Base-by-base conservation (phyloP, 257 asterid species). In the Scutellaria barbata region DNA sequence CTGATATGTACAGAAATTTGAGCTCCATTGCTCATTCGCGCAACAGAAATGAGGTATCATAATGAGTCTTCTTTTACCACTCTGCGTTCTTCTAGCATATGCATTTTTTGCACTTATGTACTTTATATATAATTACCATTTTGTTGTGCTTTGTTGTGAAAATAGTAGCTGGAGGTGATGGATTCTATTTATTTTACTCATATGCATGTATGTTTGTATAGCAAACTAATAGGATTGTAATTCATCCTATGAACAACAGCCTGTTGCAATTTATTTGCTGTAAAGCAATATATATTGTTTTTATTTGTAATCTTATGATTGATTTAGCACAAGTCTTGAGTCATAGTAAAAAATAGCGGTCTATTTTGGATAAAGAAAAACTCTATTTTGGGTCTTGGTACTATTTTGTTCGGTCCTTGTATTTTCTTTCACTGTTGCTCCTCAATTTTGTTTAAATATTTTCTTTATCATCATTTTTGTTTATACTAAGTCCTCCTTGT, bases 1-100 rank as follows among this genome's bases (percentile, higher is more conserved):
- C 98, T 41, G 95, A 87, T 48, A 94, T 90, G 97, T 89, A 89
- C 67, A 76, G 85, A 61, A 69, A 82, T 46, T 81, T 94, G 81
- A 85, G 82, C 84, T 66, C 88, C 77, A 80, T 87, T 8, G 47
- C 86, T 1, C 84, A 77, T 30, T 71, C 77, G 61, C 81, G 61
- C 17, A 66, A 59, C 69, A 76, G 82, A 81, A 77, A 74, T 14
- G 81, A 64, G 77, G 76, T 52, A 40, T 40, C 80, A 68, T 25
- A 25, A 58, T 12, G 11, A 14, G n/a, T 8, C 20, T 22, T 35
- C 42, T 63, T 59, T 22, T 65, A 13, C 10, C 33, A 22, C 46
- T 58, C 45, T 57, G 64, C 66, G 75, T 62, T 9, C 65, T 9
- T 56, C 62, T 51, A 8, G 37, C 43, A 39, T 46, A 51, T 74